These are phyloP conservation scores for Aspergillus calidoustus DNA, from an alignment of 2,329 filamentous ascomycete genomes.

Conservation along the genomic window DNA sequence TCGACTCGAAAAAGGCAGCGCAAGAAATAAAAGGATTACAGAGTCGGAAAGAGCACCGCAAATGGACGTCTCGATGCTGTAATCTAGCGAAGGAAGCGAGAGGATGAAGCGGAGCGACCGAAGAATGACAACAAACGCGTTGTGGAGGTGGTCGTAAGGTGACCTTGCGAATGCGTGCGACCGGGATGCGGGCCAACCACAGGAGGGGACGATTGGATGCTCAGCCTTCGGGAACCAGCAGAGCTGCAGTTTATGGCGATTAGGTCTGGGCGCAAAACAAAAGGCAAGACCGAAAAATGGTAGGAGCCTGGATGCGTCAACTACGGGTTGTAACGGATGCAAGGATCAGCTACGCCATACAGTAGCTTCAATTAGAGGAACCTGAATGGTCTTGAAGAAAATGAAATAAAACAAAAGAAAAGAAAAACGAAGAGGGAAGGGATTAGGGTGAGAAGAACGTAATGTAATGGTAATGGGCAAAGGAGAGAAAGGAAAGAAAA, in stretches of 20 bases:
- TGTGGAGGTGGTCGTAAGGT: conserved; percentile 20
- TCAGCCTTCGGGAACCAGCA: conserved; percentile 21
- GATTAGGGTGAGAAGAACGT: conserved; percentile 20
- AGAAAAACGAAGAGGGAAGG: conserved; percentile 17
- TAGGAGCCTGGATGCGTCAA: conserved; percentile 5
- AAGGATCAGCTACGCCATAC: conserved; percentile 16
- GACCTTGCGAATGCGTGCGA: conserved; percentile 22
- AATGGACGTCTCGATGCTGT: conserved; percentile 6
- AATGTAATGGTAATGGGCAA: conserved; percentile 24
- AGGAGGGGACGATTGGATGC: background rate
- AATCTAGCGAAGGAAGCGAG: conserved; percentile 1
- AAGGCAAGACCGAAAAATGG: conserved; percentile 13
- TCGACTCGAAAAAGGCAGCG: conserved; percentile 12
- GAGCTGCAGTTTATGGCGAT: conserved; percentile 13
- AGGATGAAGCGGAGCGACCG: conserved; percentile 10
- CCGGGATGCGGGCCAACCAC: conserved; percentile 27
- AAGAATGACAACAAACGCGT: conserved; percentile 27
- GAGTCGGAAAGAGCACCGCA: background rate
- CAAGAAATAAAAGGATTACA: conserved; percentile 1
- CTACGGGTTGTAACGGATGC: conserved; percentile 13
- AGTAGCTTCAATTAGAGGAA: conserved; percentile 18
- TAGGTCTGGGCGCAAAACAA: conserved; percentile 21
- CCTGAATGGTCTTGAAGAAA: conserved; percentile 18
- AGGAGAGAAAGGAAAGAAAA: conserved; percentile 22
- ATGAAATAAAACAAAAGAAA: conserved; percentile 14